Conservation (phyloP, 768 basidiomycete genomes). For the Suillus decipiens region DNA sequence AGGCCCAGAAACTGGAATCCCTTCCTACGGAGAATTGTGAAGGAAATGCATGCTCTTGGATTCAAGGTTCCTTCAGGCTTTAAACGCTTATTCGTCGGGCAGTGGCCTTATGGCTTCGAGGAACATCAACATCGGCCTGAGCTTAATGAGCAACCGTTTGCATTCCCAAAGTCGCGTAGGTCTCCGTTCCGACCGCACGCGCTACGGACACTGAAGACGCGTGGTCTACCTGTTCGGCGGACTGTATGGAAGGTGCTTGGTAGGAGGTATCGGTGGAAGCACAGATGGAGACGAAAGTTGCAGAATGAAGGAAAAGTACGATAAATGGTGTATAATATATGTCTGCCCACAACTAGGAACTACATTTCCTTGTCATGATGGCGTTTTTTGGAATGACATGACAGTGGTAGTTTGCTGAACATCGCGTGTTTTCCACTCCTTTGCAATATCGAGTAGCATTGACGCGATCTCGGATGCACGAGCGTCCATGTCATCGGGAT, state of each 20-base stretch:
- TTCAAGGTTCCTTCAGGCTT: slow-evolving; percentile 42
- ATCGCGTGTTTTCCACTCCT: slow-evolving; percentile 53
- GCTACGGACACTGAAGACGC: slow-evolving; percentile 32
- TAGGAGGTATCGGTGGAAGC: slow-evolving; percentile 20
- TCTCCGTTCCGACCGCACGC: slow-evolving; percentile 25
- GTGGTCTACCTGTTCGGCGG: slow-evolving; percentile 36
- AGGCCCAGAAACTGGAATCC: slow-evolving; percentile 32
- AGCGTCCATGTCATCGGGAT: slow-evolving; percentile 40
- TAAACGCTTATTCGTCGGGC: slow-evolving; percentile 41
- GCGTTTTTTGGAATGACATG: slow-evolving; percentile 46
- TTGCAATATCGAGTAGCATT: slow-evolving; percentile 48
- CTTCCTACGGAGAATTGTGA: slow-evolving; percentile 38
- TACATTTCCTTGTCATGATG: slow-evolving; percentile 12
- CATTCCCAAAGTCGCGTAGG: slow-evolving; percentile 22
- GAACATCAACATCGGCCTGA: slow-evolving; percentile 12
- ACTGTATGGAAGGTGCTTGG: slow-evolving; percentile 26
- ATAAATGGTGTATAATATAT: slow-evolving; percentile 26
- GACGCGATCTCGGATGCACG: slow-evolving; percentile 46
- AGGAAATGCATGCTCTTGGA: slow-evolving; percentile 42
- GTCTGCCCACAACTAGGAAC: neutral
- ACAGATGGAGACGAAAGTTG: slow-evolving; percentile 14
- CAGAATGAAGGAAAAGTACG: slow-evolving; percentile 28
- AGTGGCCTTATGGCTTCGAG: slow-evolving; percentile 26
- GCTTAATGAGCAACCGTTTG: slow-evolving; percentile 29
- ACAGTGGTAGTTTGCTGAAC: slow-evolving; percentile 38